Evolutionary conservation across 164 flowering plant species (phyloP).

Genomic region (Piper longum): DNA sequence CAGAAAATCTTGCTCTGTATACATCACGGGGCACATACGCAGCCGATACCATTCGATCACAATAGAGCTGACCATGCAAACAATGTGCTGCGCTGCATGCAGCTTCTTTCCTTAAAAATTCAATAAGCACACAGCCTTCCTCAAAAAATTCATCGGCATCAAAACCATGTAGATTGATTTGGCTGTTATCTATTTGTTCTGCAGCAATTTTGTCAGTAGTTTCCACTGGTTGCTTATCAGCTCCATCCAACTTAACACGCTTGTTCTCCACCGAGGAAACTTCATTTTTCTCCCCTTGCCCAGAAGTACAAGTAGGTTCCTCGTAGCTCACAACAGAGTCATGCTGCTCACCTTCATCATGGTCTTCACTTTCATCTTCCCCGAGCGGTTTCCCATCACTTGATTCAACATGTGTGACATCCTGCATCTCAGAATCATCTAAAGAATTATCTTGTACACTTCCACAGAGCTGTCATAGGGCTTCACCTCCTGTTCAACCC

Average conservation of each 20-base stretch:
- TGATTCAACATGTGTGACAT: constrained; percentile 5
- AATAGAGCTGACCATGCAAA: constrained; percentile 65
- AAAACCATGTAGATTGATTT: constrained; percentile 7
- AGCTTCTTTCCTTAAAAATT: constrained; percentile 64
- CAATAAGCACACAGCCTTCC: constrained; percentile 56
- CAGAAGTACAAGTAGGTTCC: constrained; percentile 5
- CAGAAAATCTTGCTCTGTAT: constrained; percentile 43
- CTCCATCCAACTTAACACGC: constrained; percentile 5
- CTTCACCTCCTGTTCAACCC: constrained; percentile 1
- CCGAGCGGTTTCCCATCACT: constrained; percentile 12
- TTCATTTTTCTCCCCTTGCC: constrained; percentile 1
- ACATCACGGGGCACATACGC: constrained; percentile 43
- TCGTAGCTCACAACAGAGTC: constrained; percentile 9
- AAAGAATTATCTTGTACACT: constrained; percentile 8
- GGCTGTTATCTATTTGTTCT: background rate
- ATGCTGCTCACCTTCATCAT: constrained; percentile 8
- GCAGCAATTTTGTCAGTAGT: background rate
- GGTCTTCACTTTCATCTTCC: constrained; percentile 10
- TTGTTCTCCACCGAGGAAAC: constrained; percentile 3
- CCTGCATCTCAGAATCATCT: constrained; percentile 4
- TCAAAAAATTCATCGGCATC: constrained; percentile 25
- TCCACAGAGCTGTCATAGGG: constrained; percentile 5
- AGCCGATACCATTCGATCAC: constrained; percentile 37
- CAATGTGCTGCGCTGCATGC: constrained; percentile 69
- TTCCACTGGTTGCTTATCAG: constrained; percentile 3